Evolutionary conservation across 495 filamentous ascomycete species (phyloP), one percentile per base, ranked within the genome.

Genomic region (Copromyces sp.): DNA sequence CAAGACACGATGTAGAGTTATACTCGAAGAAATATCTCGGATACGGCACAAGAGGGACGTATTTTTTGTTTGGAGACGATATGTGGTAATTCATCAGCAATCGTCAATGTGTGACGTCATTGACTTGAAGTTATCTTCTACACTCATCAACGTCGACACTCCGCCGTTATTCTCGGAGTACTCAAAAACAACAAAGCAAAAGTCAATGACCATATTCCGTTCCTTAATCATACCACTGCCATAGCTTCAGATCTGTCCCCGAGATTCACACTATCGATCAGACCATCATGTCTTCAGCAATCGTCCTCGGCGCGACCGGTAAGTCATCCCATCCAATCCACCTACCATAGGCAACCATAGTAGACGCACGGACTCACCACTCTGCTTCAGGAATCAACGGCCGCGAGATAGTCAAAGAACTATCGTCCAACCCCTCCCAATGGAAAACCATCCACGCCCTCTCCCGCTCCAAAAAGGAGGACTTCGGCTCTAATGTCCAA

Each of bases 371-470:
- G 44, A 39, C 35, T 70, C 42, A 73, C 44, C 29, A 16, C 29
- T 14, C 32, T 53, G 40, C 39, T 11, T 12, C 24, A 80, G 86
- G 84, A 38, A 87, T 87, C 53, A 81, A 81, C 17, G 86, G 86
- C 16, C 80, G 81, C 29, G 85, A 82, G 35, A 83, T 87, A 35
- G 80, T 86, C 37, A 78, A 78, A 44, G 80, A 81, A 42, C 82
- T 87, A 9, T 73, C 76, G 32, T 75, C 81, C 47, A 80, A 83
- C 61, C 74, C 80, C 1, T 70, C 75, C 29, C 81, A 80, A 70
- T 86, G 83, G 75, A 77, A 78, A 32, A 86, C 61, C 1, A 44
- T 87, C 39, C 80, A 86, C 73, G 81, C 80, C 20, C 72, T 87
- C 20, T 86, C 86, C 5, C 77, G 85, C 42, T 81, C 78, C 69